Base-by-base conservation (phyloP, 805 yeast genomes). In the Candida chilensis region DNA sequence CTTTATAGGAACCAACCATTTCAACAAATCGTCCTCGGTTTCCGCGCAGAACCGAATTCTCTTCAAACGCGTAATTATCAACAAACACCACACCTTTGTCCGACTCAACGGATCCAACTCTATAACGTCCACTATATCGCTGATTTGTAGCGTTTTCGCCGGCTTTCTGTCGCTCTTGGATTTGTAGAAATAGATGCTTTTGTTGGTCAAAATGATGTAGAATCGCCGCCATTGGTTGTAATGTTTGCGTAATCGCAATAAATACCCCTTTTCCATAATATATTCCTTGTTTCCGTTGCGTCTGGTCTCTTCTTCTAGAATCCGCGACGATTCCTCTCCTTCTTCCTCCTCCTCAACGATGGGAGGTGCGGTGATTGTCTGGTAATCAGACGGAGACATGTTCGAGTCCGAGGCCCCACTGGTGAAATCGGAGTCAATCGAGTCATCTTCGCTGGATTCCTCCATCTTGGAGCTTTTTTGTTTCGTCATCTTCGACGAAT, bases 1-100 rank as follows among this genome's bases (percentile, higher is more conserved):
- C 33, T 66, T 69, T 31, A 70, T 39, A 4, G 68, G 52, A 2
- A 65, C 69, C 14, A 71, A 46, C 76, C 76, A 71, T 33, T 52
- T 51, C 2, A 64, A 52, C 40, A 70, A 45, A 16, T 67, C 73
- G 10, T 60, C 67, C 38, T 68, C 76, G 13, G 48, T 42, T 13
- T 47, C 48, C 1, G 67, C 65, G 38, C 73, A 56, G 32, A 71
- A 56, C 18, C 71, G 39, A 11, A 65, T 38, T 29, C 71, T 45
- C 38, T 68, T 69, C 27, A 44, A 41, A 2, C 67, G 64, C 0
- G 74, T 64, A 22, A 71, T 66, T 12, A 71, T 47, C 32, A 67
- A 47, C 41, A 71, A 43, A 38, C 77, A 70, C 54, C 59, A 67
- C 24, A 37, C 37, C 37, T 60, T 66, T 14, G 64, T 43, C 32